These are phyloP conservation scores for Phytopythium delawarense DNA, from an alignment of 352 stramenopile species.

Conservation along the genomic window DNA sequence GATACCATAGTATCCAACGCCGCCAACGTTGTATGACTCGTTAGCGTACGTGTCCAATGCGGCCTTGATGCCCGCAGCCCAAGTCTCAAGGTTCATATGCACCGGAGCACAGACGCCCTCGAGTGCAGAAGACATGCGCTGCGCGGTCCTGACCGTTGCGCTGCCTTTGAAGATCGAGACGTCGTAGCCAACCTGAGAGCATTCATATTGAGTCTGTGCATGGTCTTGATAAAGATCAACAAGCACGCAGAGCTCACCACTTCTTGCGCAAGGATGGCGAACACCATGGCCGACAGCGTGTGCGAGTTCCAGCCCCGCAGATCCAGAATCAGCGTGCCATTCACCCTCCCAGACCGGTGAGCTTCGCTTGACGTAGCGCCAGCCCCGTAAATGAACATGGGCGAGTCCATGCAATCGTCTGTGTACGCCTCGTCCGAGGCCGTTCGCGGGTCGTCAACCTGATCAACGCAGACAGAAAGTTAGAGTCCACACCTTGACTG, in stretches of 20 bases:
- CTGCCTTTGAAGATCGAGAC: slow-evolving; percentile 18
- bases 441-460: slow-evolving; percentile 27
- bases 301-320: slow-evolving; percentile 41
- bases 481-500: not conserved
- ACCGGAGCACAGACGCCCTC: slow-evolving; percentile 40
- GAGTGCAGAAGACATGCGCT: slow-evolving; percentile 30
- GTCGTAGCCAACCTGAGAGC: slow-evolving; percentile 19
- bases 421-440: slow-evolving; percentile 10
- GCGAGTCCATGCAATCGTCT: slow-evolving; percentile 6
- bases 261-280: slow-evolving; percentile 44
- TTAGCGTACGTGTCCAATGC: slow-evolving; percentile 40
- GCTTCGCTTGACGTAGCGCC: slow-evolving; percentile 9
- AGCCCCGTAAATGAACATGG: slow-evolving; percentile 18
- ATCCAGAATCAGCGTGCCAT: slow-evolving; percentile 27
- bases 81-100: slow-evolving; percentile 58
- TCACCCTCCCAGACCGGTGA: slow-evolving; percentile 9
- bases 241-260: slow-evolving; percentile 10
- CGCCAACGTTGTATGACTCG: slow-evolving; percentile 33
- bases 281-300: slow-evolving; percentile 26
- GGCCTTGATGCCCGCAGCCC: slow-evolving; percentile 28
- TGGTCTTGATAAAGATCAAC: not conserved
- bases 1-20: slow-evolving; percentile 33
- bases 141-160: slow-evolving; percentile 8
- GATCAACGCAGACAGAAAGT: not conserved
- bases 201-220: not conserved